Evolutionary conservation across 768 basidiomycete species (phyloP), one percentile per base, ranked within the genome.

Genomic region (Boletus barrowsii): DNA sequence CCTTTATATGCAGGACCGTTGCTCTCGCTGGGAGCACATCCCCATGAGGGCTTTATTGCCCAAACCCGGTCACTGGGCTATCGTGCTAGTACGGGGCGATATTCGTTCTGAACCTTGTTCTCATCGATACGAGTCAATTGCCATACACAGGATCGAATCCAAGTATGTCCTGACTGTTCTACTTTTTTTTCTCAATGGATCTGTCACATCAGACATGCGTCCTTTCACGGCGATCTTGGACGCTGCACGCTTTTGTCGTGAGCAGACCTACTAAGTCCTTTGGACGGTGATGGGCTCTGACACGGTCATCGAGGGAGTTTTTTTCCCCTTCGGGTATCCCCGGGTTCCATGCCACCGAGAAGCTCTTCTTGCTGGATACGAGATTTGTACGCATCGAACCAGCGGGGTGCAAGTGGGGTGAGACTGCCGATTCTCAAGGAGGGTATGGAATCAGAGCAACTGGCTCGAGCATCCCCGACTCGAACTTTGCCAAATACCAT

Each of bases 51-150:
- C 47, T 4, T 32, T 10, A 18, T 52, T 44, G 26, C 64, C 57
- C 51, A 54, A 66, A 55, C 47, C 24, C 33, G 62, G 30, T 47
- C 22, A 52, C 42, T 65, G 36, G 55, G 60, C 15, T 14, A 14
- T 50, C 10, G 55, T 65, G 60, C 63, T 37, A 54, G 41, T 8
- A 35, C 11, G 6, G 35, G 43, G 29, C 20, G n/a, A 44, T 36
- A 46, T 41, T 45, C 10, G 42, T 47, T 45, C 49, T 35, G 62
- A 61, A 58, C 62, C 49, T 59, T 55, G 39, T 50, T 47, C 53
- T 47, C 47, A 40, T 48, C 35, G 60, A 42, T 44, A 54, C 26
- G 45, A 47, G 53, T 49, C 42, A 10, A 47, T 56, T 13, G 40
- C 57, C 42, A 30, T 32, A 7, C 42, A 26, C 33, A 26, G 42